Evolutionary conservation across 805 yeast species (phyloP).

Genomic region (Zygoascus bituminiphila): DNA sequence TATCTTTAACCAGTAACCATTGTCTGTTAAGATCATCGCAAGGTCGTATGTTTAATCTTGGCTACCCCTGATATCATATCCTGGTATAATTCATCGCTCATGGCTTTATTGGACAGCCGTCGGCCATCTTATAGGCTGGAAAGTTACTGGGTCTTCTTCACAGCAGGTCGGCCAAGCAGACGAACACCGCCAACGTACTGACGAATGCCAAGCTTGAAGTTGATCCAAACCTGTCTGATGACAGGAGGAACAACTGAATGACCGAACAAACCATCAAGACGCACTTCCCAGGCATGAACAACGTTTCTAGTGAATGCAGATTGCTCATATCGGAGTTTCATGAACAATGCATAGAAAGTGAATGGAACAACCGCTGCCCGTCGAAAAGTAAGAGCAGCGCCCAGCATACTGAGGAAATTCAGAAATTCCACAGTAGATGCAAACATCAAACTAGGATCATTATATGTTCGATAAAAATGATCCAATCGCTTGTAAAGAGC

Average conservation of each 20-base stretch:
- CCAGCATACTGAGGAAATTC: slow-evolving; percentile 29
- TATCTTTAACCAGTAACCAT: no score
- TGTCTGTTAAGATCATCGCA: no score
- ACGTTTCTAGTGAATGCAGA: slow-evolving; percentile 64
- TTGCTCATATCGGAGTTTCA: slow-evolving; percentile 70
- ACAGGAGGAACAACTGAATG: slow-evolving; percentile 45
- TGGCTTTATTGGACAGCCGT: no score
- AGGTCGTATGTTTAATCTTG: no score
- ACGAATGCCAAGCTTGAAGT: slow-evolving; percentile 31
- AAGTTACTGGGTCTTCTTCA: background rate
- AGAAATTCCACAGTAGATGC: slow-evolving; percentile 54
- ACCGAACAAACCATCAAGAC: slow-evolving; percentile 50
- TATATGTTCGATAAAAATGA: slow-evolving; percentile 42
- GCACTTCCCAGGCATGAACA: slow-evolving; percentile 60
- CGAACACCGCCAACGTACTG: slow-evolving; percentile 1
- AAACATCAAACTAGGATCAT: slow-evolving; percentile 49
- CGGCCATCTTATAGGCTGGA: no score
- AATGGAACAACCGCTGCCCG: slow-evolving; percentile 49
- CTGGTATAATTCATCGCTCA: no score
- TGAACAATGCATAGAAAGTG: slow-evolving; percentile 48
- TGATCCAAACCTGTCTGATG: slow-evolving; percentile 43
- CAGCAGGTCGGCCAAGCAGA: background rate
- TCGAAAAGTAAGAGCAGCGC: slow-evolving; percentile 35
- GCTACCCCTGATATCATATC: no score
- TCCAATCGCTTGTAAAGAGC: slow-evolving; percentile 30